Percentiles rank a stretch among this genome's conserved stretches.
Conservation (phyloP, 352 stramenopile genomes). For the Globisporangium echinulatum region DNA sequence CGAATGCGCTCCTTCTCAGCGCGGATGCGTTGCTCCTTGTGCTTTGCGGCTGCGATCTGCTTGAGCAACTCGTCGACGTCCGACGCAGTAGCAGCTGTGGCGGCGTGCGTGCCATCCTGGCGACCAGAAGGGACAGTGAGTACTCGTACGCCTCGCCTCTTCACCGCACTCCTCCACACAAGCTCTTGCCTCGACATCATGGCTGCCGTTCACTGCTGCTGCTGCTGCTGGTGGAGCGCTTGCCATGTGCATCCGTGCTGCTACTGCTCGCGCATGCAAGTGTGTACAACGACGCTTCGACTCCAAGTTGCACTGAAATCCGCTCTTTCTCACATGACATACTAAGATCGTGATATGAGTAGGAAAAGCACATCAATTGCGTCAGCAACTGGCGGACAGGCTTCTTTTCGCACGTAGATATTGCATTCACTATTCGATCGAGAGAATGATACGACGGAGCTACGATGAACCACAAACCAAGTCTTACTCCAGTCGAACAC, state of each 20-base stretch:
- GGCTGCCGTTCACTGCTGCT: neutral
- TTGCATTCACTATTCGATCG: neutral
- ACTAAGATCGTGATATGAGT: too few relatives aligned
- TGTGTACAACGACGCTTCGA: neutral
- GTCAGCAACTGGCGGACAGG: neutral
- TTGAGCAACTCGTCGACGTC: slow-evolving; percentile 55
- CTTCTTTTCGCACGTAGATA: neutral
- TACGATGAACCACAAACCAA: neutral
- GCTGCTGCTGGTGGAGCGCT: neutral
- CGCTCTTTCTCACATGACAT: neutral
- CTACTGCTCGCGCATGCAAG: neutral
- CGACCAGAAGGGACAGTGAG: neutral
- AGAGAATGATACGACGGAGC: neutral
- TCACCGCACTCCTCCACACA: too few relatives aligned
- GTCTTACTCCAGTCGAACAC: neutral
- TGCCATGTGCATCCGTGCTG: neutral
- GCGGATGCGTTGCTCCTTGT: slow-evolving; percentile 54
- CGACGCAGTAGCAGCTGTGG: slow-evolving; percentile 10
- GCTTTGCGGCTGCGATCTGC: slow-evolving; percentile 46
- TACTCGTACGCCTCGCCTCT: neutral
- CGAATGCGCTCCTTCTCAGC: slow-evolving; percentile 65
- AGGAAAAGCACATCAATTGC: neutral
- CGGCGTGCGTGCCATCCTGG: neutral
- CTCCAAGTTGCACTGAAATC: neutral
- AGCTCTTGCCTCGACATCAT: neutral